A percentile compares a stretch with the other conserved stretches of the same genome.
Conservation (phyloP, 108 stramenopile species). For the Pseudonitzschia multiseries region DNA sequence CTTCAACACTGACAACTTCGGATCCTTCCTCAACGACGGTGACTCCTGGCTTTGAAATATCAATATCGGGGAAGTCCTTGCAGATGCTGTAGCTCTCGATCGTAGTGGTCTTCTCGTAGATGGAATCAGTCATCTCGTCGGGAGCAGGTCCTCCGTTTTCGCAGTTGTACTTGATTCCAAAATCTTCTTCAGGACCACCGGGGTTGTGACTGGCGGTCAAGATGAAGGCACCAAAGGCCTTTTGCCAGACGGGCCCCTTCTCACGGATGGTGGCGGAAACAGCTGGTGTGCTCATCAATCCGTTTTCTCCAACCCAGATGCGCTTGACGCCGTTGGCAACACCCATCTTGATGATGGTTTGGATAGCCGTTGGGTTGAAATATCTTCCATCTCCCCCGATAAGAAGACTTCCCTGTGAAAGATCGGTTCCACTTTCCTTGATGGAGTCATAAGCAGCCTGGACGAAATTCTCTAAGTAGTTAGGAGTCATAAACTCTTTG, state of each 20-base stretch:
- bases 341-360: constrained; percentile 96
- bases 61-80: constrained; percentile 89
- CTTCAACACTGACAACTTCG: constrained; percentile 85
- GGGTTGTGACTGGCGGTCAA: constrained; percentile 99
- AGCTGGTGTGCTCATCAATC: constrained; percentile 97
- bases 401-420: constrained; percentile 89
- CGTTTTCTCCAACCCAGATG: constrained; percentile 96
- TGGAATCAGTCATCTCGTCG: constrained; percentile 89
- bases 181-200: constrained; percentile 98
- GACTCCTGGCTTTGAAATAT: constrained; percentile 72
- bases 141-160: constrained; percentile 98
- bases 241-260: constrained; percentile 93
- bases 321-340: constrained; percentile 95
- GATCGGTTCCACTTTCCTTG: constrained; percentile 79
- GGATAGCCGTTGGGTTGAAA: constrained; percentile 95
- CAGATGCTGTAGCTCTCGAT: constrained; percentile 93
- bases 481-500: constrained; percentile 90
- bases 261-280: constrained; percentile 97
- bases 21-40: constrained; percentile 85
- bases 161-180: constrained; percentile 99
- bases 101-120: constrained; percentile 85
- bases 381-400: constrained; percentile 99
- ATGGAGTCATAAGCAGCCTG: constrained; percentile 95
- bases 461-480: constrained; percentile 99
- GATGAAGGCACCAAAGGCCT: constrained; percentile 97